phyloP scores from a whole-genome alignment of 2,329 filamentous ascomycete species.

The Pyrenophora teres region DNA sequence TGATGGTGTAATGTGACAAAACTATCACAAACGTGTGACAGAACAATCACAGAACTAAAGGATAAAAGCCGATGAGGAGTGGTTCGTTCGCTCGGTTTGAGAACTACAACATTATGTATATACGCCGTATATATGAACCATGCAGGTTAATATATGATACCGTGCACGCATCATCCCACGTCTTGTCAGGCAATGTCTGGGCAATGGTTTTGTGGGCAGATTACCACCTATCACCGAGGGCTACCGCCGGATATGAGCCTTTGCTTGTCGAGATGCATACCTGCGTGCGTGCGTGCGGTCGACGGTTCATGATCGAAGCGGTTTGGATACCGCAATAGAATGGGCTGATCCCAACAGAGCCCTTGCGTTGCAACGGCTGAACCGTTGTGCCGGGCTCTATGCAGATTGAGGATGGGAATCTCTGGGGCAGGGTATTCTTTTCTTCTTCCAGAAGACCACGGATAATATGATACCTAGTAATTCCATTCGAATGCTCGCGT shows the following conservation, averaged over 20 bases:
- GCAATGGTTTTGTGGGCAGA: background rate
- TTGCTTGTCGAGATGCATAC: background rate
- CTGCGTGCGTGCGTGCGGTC: slow-evolving; percentile 4
- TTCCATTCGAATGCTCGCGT: background rate
- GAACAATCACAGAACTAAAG: background rate
- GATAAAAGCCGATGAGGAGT: slow-evolving; percentile 2
- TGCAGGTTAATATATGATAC: slow-evolving; percentile 2
- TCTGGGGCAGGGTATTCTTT: background rate
- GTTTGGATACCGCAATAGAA: background rate
- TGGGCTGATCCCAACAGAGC: slow-evolving; percentile 7
- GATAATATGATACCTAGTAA: too few species aligned
- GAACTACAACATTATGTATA: slow-evolving; percentile 10
- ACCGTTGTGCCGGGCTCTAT: slow-evolving; percentile 6
- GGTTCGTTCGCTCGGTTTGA: slow-evolving; percentile 7
- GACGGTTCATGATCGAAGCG: background rate
- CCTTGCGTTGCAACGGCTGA: slow-evolving; percentile 6
- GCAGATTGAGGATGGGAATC: background rate
- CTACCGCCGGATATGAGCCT: slow-evolving; percentile 4
- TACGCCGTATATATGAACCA: background rate
- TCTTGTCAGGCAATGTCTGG: background rate
- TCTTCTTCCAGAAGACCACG: background rate
- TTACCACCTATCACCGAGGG: slow-evolving; percentile 6
- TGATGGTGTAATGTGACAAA: slow-evolving; percentile 5
- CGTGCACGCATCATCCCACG: slow-evolving; percentile 1
- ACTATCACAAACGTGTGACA: slow-evolving; percentile 3